Conservation (phyloP, 2,329 filamentous ascomycete genomes). For the Aspergillus sp. region DNA sequence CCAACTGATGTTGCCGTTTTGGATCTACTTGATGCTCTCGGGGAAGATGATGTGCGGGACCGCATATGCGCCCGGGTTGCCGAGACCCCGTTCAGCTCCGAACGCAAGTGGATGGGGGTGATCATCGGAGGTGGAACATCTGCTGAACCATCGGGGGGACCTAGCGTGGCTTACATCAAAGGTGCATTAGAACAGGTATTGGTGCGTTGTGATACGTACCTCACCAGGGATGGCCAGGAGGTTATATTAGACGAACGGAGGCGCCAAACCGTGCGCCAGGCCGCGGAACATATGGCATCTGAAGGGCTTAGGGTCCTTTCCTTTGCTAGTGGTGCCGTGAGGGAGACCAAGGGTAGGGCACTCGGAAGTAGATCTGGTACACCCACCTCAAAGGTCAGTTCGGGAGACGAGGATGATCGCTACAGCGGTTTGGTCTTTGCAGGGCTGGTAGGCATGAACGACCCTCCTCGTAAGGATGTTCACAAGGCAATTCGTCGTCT, state of each 20-base stretch:
- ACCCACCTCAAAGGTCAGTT: slow-evolving; percentile 32
- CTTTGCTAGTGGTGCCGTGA: slow-evolving; percentile 81
- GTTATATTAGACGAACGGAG: slow-evolving; percentile 77
- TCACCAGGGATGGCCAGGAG: slow-evolving; percentile 82
- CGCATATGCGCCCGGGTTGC: slow-evolving; percentile 77
- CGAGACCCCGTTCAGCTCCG: slow-evolving; percentile 94
- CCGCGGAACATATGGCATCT: slow-evolving; percentile 81
- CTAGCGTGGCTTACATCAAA: slow-evolving; percentile 91
- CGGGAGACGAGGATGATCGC: slow-evolving; percentile 63
- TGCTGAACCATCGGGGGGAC: slow-evolving; percentile 58
- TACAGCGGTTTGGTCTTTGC: slow-evolving; percentile 87
- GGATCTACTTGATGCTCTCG: slow-evolving; percentile 85
- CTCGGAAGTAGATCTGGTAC: slow-evolving; percentile 57
- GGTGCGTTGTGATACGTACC: slow-evolving; percentile 83
- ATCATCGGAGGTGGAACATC: slow-evolving; percentile 63
- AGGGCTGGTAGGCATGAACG: slow-evolving; percentile 94
- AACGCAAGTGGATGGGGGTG: slow-evolving; percentile 99
- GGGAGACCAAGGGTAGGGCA: slow-evolving; percentile 46
- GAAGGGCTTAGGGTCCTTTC: slow-evolving; percentile 88
- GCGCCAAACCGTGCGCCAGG: slow-evolving; percentile 71
- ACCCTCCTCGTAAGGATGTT: slow-evolving; percentile 88
- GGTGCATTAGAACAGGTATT: slow-evolving; percentile 87
- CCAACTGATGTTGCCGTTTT: slow-evolving; percentile 97
- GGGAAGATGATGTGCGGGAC: slow-evolving; percentile 87
- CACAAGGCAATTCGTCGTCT: slow-evolving; percentile 83